Conservation (phyloP, 2,329 filamentous ascomycete species). For the Cadophora luteo-olivacea region DNA sequence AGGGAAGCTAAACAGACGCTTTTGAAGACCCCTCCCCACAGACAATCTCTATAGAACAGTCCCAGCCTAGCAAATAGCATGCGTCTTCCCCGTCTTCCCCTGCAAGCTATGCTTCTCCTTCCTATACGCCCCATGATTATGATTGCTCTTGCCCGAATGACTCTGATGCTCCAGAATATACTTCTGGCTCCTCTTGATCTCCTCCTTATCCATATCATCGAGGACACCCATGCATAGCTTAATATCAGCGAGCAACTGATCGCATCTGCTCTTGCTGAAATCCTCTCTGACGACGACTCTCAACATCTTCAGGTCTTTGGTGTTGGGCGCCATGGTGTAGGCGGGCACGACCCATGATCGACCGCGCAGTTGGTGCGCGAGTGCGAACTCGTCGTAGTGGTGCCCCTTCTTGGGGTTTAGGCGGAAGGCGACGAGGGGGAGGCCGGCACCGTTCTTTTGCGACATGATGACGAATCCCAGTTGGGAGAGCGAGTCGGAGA, state of each 20-base stretch:
- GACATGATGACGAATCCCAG: constrained; percentile 91
- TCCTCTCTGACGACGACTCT: constrained; percentile 92
- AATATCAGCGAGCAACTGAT: constrained; percentile 79
- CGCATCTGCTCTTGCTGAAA: constrained; percentile 83
- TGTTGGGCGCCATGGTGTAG: constrained; percentile 85
- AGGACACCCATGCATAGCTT: constrained; percentile 77
- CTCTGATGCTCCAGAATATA: constrained; percentile 65
- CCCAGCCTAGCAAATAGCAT: constrained; percentile 76
- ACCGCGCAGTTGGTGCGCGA: constrained; percentile 85
- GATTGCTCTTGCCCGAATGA: constrained; percentile 56
- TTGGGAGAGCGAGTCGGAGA: constrained; percentile 73
- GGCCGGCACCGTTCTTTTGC: constrained; percentile 74
- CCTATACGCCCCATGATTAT: constrained; percentile 58
- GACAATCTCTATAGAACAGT: too few species aligned
- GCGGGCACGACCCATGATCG: constrained; percentile 94
- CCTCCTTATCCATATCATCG: constrained; percentile 74
- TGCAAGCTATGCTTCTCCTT: constrained; percentile 87
- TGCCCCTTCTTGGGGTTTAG: constrained; percentile 63
- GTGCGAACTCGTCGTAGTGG: constrained; percentile 75
- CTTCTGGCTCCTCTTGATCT: constrained; percentile 72
- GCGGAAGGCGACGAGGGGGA: constrained; percentile 91
- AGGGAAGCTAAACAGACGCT: too few species aligned
- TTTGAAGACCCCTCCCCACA: too few species aligned
- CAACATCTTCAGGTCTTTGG: constrained; percentile 85
- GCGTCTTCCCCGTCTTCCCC: constrained; percentile 90